Evolutionary conservation across 495 filamentous ascomycete species (phyloP).

Genomic region (Poronia punctata): DNA sequence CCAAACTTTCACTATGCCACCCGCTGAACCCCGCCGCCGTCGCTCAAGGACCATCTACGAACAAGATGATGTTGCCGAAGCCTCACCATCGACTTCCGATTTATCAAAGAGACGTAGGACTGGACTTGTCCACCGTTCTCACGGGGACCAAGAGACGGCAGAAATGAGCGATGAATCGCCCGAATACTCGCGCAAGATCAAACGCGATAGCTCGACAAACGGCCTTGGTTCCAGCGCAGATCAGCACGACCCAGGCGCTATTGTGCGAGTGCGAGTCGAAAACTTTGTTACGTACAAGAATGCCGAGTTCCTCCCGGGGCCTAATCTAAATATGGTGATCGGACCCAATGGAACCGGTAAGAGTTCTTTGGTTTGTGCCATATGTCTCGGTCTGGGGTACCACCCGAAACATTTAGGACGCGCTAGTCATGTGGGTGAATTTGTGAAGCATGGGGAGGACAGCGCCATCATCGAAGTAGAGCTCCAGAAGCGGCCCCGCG

Average conservation of each 20-base stretch:
- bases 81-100: constrained; percentile 16
- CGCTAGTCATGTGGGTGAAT: constrained; percentile 77
- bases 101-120: constrained; percentile 19
- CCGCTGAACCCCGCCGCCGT: constrained; percentile 21
- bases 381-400: constrained; percentile 89
- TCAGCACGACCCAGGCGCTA: constrained; percentile 70
- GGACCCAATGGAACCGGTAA: constrained; percentile 97
- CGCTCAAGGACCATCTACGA: constrained; percentile 28
- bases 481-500: constrained; percentile 51
- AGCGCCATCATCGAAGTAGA: constrained; percentile 86
- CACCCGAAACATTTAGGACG: constrained; percentile 76
- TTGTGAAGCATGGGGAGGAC: constrained; percentile 80
- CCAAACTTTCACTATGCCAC: constrained; percentile 12
- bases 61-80: constrained; percentile 27
- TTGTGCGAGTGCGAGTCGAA: constrained; percentile 76
- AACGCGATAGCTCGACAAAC: constrained; percentile 7
- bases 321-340: constrained; percentile 97
- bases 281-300: constrained; percentile 95
- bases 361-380: constrained; percentile 94
- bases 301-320: constrained; percentile 82
- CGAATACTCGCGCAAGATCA: constrained; percentile 2
- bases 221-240: constrained; percentile 5
- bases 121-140: constrained; percentile 1
- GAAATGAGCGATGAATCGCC: constrained; percentile 4
- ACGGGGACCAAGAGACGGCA: constrained; percentile 7